Evolutionary conservation across 192 early-diverging fungal genomes (phyloP).

Genomic region (Umbelopsis vinacea): DNA sequence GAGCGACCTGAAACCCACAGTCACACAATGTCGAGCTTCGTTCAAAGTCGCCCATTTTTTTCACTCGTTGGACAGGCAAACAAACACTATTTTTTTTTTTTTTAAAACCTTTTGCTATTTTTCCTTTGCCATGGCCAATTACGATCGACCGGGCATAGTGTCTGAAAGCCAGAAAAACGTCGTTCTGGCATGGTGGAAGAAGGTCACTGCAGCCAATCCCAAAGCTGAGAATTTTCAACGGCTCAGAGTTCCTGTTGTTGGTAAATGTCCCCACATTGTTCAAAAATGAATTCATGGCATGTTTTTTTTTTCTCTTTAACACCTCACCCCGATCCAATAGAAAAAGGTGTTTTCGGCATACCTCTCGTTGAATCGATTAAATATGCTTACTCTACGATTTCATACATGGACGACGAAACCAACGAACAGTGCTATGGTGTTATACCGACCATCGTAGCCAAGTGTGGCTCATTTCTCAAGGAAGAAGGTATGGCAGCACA

Average conservation of each 20-base stretch:
- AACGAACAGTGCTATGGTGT: constrained; percentile 38
- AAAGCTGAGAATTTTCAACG: constrained; percentile 24
- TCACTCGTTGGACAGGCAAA: neutral
- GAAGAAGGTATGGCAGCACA: constrained; percentile 36
- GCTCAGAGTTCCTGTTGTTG: constrained; percentile 28
- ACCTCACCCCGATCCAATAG: neutral
- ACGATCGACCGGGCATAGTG: constrained; percentile 11
- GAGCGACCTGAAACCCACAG: too few relatives aligned
- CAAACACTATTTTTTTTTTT: neutral
- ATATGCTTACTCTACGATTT: constrained; percentile 35
- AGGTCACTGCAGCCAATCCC: constrained; percentile 26
- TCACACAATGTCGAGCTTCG: too few relatives aligned
- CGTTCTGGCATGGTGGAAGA: constrained; percentile 34
- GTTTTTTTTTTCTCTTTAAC: neutral
- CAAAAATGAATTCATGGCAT: neutral
- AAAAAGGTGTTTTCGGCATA: constrained; percentile 32
- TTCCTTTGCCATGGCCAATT: constrained; percentile 14
- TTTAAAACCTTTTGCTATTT: neutral
- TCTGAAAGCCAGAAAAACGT: constrained; percentile 25
- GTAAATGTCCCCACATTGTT: constrained; percentile 16
- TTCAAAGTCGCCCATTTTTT: too few relatives aligned
- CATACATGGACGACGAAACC: constrained; percentile 38
- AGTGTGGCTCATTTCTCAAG: constrained; percentile 46
- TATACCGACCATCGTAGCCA: constrained; percentile 44
- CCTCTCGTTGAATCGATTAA: constrained; percentile 29